Evolutionary conservation across 2,329 filamentous ascomycete species (phyloP).

Genomic region (Neurospora sp.): DNA sequence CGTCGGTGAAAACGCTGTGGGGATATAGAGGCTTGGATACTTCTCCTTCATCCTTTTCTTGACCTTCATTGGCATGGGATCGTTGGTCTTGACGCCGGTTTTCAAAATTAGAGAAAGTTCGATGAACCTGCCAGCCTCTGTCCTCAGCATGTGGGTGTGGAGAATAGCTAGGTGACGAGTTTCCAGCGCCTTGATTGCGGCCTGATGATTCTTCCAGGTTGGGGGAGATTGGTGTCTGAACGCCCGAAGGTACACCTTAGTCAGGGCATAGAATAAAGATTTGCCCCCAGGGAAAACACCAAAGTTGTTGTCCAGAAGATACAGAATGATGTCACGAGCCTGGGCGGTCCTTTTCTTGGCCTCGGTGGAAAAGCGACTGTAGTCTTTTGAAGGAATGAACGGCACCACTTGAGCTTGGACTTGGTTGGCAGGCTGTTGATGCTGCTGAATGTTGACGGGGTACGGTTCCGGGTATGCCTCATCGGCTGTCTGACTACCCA

Average conservation of each 20-base stretch:
- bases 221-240: constrained; percentile 32
- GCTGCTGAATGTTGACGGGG: background rate
- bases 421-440: background rate
- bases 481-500: background rate
- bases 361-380: constrained; percentile 14
- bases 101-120: constrained; percentile 35
- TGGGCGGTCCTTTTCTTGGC: constrained; percentile 22
- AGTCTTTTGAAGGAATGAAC: constrained; percentile 15
- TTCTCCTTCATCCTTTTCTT: constrained; percentile 37
- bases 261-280: constrained; percentile 37
- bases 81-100: constrained; percentile 31
- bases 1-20: constrained; percentile 26
- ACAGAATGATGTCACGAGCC: constrained; percentile 29
- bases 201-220: constrained; percentile 28
- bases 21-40: constrained; percentile 35
- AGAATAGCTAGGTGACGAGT: constrained; percentile 12
- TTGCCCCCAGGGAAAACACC: constrained; percentile 43
- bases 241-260: constrained; percentile 32
- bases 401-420: constrained; percentile 1
- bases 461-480: background rate
- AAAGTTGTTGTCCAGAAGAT: constrained; percentile 29
- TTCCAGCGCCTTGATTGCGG: constrained; percentile 24
- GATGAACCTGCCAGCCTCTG: constrained; percentile 30
- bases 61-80: constrained; percentile 29
- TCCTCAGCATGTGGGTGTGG: constrained; percentile 18